Base-by-base conservation (phyloP, 768 basidiomycete species). In the Suillus tomentosus region DNA sequence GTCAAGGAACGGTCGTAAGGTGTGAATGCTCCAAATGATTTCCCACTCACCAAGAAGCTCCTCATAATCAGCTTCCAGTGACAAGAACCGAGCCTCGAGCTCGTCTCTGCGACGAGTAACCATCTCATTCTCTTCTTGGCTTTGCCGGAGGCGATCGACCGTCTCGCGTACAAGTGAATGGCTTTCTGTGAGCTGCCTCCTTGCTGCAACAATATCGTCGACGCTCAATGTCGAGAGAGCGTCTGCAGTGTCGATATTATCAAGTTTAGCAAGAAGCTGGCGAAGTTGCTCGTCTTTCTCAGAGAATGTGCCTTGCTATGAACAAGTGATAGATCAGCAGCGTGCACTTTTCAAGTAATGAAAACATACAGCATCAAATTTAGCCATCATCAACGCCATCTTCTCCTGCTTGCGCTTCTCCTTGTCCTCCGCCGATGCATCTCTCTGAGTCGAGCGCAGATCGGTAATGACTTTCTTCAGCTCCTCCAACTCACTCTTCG, bases 301-400 rank as follows among this genome's bases (percentile, higher is more conserved):
- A 62, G 94, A 95, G 77, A 95, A 92, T 2, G 90, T 88, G n/a
- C 92, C 94, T 80, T 95, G 92, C 92, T 93, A 69, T 58, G 40
- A 31, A 60, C 17, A 13, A 24, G 47, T 19, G 66, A 57, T 69
- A 53, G 67, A 66, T 53, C 11, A 62, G 19, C 13, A 34, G 11
- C n/a, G 43, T 56, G n/a, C 22, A 60, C 19, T 17, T 19, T 19
- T 3, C 45, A 39, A 55, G 17, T 63, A 61, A 59, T 53, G 40
- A 19, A 61, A 63, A 80, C 91, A 72, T 68, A 96, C 96, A 66
- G 91, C 85, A 78, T 99, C 96, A 69, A 99, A 96, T 77, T 96
- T 96, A 64, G 96, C 94, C 96, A 99, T 98, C 94, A 99, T 97
- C 68, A 95, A 82, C 10, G 94, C 95, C 92, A 99, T 94, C 84